Evolutionary conservation across 495 filamentous ascomycete species (phyloP), one percentile per base, ranked within the genome.

Genomic region (Alectoria sarmentosa): DNA sequence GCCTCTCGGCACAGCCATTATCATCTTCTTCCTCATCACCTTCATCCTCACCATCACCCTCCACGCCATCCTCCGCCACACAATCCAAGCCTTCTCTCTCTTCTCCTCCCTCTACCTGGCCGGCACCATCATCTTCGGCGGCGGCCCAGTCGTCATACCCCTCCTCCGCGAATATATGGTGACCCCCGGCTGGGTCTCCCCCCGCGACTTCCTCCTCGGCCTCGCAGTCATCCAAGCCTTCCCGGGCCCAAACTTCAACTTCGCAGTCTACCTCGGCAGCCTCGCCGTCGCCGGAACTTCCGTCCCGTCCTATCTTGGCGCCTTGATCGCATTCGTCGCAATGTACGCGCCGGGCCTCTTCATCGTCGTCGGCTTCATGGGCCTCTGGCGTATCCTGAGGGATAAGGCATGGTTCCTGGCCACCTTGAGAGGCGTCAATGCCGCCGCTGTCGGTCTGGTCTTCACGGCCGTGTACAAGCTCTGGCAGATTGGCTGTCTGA

Each of bases 61-160:
- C 60, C 70, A 75, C 30, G 70, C 87, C 26, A 64, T 69, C 23
- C 57, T 65, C 13, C 72, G 72, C 0, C 76, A 64, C 30, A 69
- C 71, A 0, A 76, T 86, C 0, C 75, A 86, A 0, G 71, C 79
- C 19, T 83, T 88, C 63, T 75, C 79, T 49, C 80, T 94, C 58
- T 93, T 93, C 73, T 79, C 88, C 10, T 92, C 89, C 73, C 85
- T 95, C 76, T 93, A 88, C 72, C 84, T 93, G 10, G 89, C 90
- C 5, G 90, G 90, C n/a, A 95, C 90, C 4, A 87, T 95, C 64
- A 92, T 93, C 70, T 92, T 95, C 69, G 90, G 90, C 30, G 90
- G 90, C 38, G 90, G 90, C 7, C 90, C 90, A 0, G 90, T 93
- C 28, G 90, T 95, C 5, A 90, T 95, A 60, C 90, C 90, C 0